Percentiles rank a stretch among this genome's conserved stretches.
These are phyloP conservation scores for Magnolia sinica DNA, from an alignment of 164 flowering plant species.

Conservation along the genomic window DNA sequence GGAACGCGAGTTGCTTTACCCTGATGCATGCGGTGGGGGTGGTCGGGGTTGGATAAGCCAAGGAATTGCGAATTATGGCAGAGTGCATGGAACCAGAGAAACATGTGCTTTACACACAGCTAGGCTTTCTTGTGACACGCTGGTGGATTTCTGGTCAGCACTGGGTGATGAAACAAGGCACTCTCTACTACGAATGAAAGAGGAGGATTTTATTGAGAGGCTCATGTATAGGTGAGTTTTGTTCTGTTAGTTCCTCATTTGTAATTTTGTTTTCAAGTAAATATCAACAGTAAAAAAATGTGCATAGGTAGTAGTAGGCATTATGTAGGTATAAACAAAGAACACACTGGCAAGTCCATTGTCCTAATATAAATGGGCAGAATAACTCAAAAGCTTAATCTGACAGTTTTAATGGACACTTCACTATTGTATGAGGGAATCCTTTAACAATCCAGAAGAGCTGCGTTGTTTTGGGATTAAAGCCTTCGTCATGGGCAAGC, in stretches of 20 bases:
- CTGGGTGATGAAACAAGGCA: constrained; percentile 87
- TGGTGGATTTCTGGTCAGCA: constrained; percentile 97
- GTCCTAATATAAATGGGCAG: too few species aligned
- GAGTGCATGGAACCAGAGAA: constrained; percentile 95
- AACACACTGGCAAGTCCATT: too few species aligned
- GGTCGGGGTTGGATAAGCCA: constrained; percentile 99
- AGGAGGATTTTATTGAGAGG: constrained; percentile 97
- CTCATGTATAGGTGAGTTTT: constrained; percentile 84
- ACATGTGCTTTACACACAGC: constrained; percentile 97
- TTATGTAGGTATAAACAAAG: too few species aligned
- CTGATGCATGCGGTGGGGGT: constrained; percentile 99
- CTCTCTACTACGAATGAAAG: constrained; percentile 91
- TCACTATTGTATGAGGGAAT: too few species aligned
- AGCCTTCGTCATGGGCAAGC: too few species aligned
- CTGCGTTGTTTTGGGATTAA: too few species aligned
- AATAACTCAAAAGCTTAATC: too few species aligned
- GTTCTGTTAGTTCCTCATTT: neutral
- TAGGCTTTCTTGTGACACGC: constrained; percentile 85
- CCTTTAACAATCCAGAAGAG: too few species aligned
- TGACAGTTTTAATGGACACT: too few species aligned
- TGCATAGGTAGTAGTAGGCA: too few species aligned
- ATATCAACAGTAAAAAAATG: too few species aligned
- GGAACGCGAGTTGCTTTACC: constrained; percentile 88
- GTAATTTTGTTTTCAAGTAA: too few species aligned
- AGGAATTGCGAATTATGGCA: constrained; percentile 74